A percentile compares a stretch with the other conserved stretches of the same genome.
phyloP scores from a whole-genome alignment of 2,329 filamentous ascomycete genomes.

The Botrytis galanthina region DNA sequence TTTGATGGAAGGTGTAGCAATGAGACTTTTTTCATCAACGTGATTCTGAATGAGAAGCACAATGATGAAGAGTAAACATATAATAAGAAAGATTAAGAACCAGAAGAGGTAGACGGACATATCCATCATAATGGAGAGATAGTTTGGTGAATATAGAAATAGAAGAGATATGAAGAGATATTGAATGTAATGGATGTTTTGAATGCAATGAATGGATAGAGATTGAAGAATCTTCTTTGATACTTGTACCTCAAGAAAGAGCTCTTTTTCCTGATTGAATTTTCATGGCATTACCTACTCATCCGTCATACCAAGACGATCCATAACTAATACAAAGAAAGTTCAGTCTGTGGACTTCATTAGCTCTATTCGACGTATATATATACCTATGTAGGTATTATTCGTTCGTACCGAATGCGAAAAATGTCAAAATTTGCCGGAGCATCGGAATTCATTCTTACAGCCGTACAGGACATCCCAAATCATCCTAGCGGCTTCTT shows the following conservation, averaged over 20 bases:
- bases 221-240: background rate
- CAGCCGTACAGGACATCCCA: background rate
- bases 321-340: background rate
- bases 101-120: conserved; percentile 4
- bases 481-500: background rate
- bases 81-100: conserved; percentile 3
- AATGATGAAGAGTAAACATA: conserved; percentile 22
- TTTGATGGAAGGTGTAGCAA: conserved; percentile 24
- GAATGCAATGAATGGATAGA: background rate
- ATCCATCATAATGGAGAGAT: background rate
- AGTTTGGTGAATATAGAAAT: background rate
- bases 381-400: background rate
- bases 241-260: background rate
- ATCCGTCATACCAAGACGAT: background rate
- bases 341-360: background rate
- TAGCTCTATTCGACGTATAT: background rate
- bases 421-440: background rate
- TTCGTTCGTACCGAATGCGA: background rate
- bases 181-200: background rate
- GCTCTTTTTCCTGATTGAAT: background rate
- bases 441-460: background rate
- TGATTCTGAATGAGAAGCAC: conserved; percentile 22
- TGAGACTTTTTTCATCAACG: conserved; percentile 18
- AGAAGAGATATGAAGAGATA: background rate
- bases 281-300: background rate